Evolutionary conservation across 192 early-diverging fungal genomes (phyloP), one percentile per base, ranked within the genome.

Genomic region (Mycoemilia scoparia): DNA sequence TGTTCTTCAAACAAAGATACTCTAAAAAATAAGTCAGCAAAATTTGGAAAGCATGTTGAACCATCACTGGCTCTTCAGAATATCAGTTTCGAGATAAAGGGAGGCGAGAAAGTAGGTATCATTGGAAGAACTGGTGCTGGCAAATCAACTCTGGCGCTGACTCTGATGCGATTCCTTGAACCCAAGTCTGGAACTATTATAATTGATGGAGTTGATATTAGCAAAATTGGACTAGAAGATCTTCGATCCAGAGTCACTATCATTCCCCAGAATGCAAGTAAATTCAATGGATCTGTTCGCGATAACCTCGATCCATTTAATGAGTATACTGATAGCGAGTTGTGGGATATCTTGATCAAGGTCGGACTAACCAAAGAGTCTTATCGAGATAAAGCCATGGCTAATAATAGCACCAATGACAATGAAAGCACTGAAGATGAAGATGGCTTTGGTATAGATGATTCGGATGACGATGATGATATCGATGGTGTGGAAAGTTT

Each of bases 301-400:
- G 73, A 72, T 31, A 92, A 92, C 50, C 45, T 96, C 24, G 88
- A 96, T 48, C 87, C 86, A 17, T 74, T 83, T 38, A 57, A 55
- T 18, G 63, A 74, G 46, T 69, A 74, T 46, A 54, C 35, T n/a
- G 87, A 90, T 30, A 50, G 54, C 6, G 62, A 58, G 8, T 29
- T 80, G 3, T 80, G 70, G 71, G 51, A 51, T 0, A 64, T 60
- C n/a, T 51, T 83, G 42, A 50, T 46, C 21, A 45, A 69, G 10
- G 76, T 74, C 4, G 57, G 57, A 12, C 39, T 45, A n/a, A n/a
- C n/a, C 28, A 38, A 41, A 2, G 57, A 43, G 21, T 56, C 57
- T 1, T 35, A 87, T 19, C 70, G 85, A 17, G 73, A 72, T 31
- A 92, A 92, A 49, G 44, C 92, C 24, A 87, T 92, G 46, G 86